Conservation (phyloP, 2,329 filamentous ascomycete genomes). For the Arthrobotrys entomopaga region DNA sequence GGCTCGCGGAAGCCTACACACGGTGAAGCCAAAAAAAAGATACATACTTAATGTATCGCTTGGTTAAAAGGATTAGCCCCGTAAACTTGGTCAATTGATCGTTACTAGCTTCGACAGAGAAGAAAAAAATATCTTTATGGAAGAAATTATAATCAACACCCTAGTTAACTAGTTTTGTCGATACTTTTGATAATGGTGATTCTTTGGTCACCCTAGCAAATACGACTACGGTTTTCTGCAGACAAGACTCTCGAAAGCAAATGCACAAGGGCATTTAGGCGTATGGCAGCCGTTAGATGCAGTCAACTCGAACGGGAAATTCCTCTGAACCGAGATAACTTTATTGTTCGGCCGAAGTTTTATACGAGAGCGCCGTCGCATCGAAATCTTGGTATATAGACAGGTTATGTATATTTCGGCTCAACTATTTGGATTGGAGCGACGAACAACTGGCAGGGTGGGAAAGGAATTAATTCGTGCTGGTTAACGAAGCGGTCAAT, state of each 20-base stretch:
- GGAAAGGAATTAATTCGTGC: not conserved
- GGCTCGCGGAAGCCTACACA: conserved; percentile 26
- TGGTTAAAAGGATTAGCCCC: conserved; percentile 1
- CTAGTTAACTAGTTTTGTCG: conserved; percentile 15
- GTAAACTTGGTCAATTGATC: conserved; percentile 12
- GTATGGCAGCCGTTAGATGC: conserved; percentile 34
- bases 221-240: not conserved
- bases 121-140: not conserved
- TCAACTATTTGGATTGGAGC: no score
- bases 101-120: not conserved
- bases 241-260: not conserved
- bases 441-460: no score
- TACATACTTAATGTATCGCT: no score
- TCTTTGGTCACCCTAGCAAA: conserved; percentile 4
- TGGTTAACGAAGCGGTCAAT: conserved; percentile 8
- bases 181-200: conserved; percentile 16
- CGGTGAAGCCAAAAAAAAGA: conserved; percentile 18
- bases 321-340: conserved; percentile 30
- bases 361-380: not conserved
- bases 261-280: conserved; percentile 22
- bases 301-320: conserved; percentile 3
- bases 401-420: not conserved
- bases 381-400: not conserved
- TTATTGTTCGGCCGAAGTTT: not conserved
- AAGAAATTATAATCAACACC: not conserved